Conservation (phyloP, 768 basidiomycete genomes). For the Phaeotremella fagi region DNA sequence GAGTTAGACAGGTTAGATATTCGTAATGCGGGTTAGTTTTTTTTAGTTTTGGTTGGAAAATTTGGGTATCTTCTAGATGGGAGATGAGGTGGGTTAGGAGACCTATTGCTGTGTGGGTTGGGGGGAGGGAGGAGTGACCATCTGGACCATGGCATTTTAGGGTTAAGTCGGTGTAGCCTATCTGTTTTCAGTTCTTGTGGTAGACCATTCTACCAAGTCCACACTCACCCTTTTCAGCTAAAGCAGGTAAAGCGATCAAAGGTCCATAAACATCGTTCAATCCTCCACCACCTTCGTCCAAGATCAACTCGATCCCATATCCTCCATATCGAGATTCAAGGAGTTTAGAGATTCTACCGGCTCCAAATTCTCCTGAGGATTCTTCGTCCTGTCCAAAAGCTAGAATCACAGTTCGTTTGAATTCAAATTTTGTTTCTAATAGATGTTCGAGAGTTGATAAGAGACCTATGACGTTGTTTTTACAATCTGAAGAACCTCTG, state of each 20-base stretch:
- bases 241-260: conserved; percentile 1
- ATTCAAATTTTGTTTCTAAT: conserved; percentile 6
- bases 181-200: no score
- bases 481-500: conserved; percentile 1
- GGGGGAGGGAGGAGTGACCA: conserved; percentile 2
- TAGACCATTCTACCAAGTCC: background rate
- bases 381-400: conserved; percentile 26
- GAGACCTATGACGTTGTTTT: conserved; percentile 2
- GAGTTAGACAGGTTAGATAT: background rate
- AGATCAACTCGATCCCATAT: background rate
- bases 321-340: background rate
- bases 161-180: background rate
- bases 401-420: conserved; percentile 17
- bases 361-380: background rate
- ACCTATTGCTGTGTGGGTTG: conserved; percentile 1
- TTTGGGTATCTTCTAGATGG: background rate
- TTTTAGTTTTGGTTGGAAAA: background rate
- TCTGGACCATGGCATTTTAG: background rate
- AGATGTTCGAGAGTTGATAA: background rate
- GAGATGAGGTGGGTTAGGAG: background rate
- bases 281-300: conserved; percentile 3
- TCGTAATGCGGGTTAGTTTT: background rate
- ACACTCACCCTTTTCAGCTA: conserved; percentile 4
- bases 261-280: conserved; percentile 1
- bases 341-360: background rate